Conservation (phyloP, 2,329 filamentous ascomycete species). For the Ceratocystis lukuohia region DNA sequence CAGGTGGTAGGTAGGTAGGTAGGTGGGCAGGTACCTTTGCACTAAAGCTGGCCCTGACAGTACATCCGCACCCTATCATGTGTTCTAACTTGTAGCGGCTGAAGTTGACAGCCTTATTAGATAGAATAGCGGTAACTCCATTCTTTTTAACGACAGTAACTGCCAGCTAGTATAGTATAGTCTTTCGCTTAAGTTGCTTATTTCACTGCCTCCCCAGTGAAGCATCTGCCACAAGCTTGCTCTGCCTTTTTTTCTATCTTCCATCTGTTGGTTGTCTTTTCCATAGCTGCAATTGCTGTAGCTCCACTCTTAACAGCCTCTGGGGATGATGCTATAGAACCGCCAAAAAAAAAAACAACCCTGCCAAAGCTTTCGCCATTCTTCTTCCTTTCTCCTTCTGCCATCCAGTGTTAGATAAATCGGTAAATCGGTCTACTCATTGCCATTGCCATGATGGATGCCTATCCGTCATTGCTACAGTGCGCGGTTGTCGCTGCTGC, state of each 20-base stretch:
- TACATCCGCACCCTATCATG: too few relatives aligned
- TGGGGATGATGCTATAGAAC: neutral
- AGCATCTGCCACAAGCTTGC: neutral
- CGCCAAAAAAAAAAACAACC: neutral
- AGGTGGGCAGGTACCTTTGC: neutral
- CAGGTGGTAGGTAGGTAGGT: too few relatives aligned
- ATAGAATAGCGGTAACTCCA: too few relatives aligned
- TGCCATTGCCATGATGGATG: slow-evolving; percentile 47
- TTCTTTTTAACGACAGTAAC: too few relatives aligned
- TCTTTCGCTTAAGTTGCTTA: neutral
- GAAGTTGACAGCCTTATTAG: too few relatives aligned
- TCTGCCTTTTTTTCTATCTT: neutral
- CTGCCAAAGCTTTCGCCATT: neutral
- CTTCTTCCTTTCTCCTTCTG: neutral
- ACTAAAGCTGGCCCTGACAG: neutral
- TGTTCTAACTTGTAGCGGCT: too few relatives aligned
- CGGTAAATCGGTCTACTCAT: neutral
- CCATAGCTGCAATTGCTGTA: neutral
- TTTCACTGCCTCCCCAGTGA: neutral
- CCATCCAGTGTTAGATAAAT: neutral
- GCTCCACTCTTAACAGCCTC: neutral
- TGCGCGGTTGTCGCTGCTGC: slow-evolving; percentile 75
- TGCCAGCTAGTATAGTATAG: neutral
- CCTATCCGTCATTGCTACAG: slow-evolving; percentile 78
- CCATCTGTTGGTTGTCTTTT: neutral